Percentiles rank a stretch among this genome's conserved stretches.
Conservation (phyloP, 1,284 basidiomycete species). For the Puccinia horiana region DNA sequence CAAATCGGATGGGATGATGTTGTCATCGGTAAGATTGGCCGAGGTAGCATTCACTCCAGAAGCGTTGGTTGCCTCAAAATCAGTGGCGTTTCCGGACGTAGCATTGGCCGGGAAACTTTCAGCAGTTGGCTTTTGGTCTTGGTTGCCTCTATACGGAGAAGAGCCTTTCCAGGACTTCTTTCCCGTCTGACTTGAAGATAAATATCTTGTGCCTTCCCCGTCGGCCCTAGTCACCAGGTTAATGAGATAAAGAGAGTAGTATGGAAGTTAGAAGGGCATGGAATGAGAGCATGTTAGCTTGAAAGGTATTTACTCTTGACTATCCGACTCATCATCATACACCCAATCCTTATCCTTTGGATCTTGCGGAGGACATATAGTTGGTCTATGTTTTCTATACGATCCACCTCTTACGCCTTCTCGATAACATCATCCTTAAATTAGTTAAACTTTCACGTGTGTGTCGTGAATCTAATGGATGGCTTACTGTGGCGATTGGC, state of each 20-base stretch:
- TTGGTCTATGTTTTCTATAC: background rate
- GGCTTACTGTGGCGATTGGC: constrained; percentile 6
- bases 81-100: background rate
- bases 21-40: too few species aligned
- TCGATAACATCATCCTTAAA: background rate
- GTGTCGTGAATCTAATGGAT: background rate
- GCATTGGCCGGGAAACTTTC: too few species aligned
- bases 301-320: background rate
- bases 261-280: background rate
- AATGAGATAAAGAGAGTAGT: background rate
- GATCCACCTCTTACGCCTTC: background rate
- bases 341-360: too few species aligned
- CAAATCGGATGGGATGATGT: background rate
- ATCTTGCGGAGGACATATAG: background rate
- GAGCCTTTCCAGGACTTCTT: background rate
- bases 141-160: background rate
- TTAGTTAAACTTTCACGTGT: background rate
- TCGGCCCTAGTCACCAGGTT: background rate
- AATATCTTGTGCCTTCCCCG: background rate
- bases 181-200: background rate
- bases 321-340: background rate
- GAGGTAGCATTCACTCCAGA: too few species aligned
- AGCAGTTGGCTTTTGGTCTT: background rate
- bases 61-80: background rate
- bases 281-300: background rate